Percentiles rank a stretch among this genome's conserved stretches.
Conservation (phyloP, 2,329 filamentous ascomycete species). For the Septoria linicola region DNA sequence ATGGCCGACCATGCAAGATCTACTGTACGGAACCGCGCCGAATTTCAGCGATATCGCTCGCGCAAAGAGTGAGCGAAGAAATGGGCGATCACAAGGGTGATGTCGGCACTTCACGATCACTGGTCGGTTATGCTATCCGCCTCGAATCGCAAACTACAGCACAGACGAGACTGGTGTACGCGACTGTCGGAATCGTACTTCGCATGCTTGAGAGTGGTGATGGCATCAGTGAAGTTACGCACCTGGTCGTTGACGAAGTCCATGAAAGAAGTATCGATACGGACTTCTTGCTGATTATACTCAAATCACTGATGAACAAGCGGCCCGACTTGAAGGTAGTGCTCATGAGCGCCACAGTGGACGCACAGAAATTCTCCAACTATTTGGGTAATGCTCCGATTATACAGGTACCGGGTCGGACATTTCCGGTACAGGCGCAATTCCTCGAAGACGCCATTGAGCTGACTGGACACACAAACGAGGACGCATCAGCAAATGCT, state of each 20-base stretch:
- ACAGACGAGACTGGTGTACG: constrained; percentile 83
- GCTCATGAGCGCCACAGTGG: constrained; percentile 96
- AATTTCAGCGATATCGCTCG: constrained; percentile 93
- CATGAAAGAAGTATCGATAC: constrained; percentile 96
- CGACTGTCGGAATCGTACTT: constrained; percentile 89
- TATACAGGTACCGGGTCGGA: constrained; percentile 85
- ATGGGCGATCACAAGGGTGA: constrained; percentile 81
- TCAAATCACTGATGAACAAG: constrained; percentile 74
- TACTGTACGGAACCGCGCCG: constrained; percentile 94
- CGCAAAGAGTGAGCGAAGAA: constrained; percentile 89
- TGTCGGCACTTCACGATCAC: constrained; percentile 75
- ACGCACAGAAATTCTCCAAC: constrained; percentile 84
- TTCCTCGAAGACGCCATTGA: constrained; percentile 94
- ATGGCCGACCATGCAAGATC: constrained; percentile 81
- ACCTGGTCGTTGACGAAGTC: constrained; percentile 94
- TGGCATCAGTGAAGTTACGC: constrained; percentile 84
- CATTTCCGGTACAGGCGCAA: constrained; percentile 83
- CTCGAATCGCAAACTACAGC: constrained; percentile 82
- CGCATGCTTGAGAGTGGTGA: constrained; percentile 91
- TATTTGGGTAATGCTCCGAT: constrained; percentile 86
- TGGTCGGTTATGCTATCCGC: constrained; percentile 92
- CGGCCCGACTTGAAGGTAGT: constrained; percentile 86
- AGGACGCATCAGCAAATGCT: constrained; percentile 57
- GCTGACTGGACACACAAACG: constrained; percentile 69
- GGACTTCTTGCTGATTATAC: constrained; percentile 89